Conservation (phyloP, 192 early-diverging fungal genomes). For the Entomortierella parvispora region DNA sequence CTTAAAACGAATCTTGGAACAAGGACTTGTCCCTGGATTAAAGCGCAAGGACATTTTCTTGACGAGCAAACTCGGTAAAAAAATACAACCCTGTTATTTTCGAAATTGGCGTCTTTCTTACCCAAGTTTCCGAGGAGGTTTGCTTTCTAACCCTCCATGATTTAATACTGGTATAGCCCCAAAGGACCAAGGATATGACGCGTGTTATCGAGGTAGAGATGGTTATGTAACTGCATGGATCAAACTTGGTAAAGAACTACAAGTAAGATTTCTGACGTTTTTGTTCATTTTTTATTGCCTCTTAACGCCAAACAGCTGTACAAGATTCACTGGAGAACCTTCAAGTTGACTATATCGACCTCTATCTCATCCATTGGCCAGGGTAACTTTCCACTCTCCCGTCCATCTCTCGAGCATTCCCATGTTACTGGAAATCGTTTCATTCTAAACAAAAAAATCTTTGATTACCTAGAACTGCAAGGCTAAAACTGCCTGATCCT, state of each 20-base stretch:
- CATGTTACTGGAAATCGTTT: not conserved
- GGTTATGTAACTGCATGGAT: not conserved
- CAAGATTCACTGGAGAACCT: constrained; percentile 64
- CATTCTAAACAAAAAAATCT: not conserved
- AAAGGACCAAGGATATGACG: constrained; percentile 73
- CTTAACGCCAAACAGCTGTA: no score
- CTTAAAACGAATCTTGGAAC: constrained; percentile 56
- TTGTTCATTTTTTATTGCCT: not conserved
- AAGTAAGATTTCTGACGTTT: no score
- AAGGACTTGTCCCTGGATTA: constrained; percentile 54
- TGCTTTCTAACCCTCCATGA: no score
- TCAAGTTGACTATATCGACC: constrained; percentile 74
- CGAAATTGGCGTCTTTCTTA: no score
- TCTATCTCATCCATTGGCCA: constrained; percentile 85
- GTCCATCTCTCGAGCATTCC: not conserved
- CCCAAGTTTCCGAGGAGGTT: no score
- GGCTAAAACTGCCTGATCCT: constrained; percentile 51
- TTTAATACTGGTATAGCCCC: constrained; percentile 55
- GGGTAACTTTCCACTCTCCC: constrained; percentile 60
- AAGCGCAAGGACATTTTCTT: constrained; percentile 74
- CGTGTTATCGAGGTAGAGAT: constrained; percentile 59
- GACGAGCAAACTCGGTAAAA: constrained; percentile 70
- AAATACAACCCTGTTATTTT: not conserved
- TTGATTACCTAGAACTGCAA: constrained; percentile 39
- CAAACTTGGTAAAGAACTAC: no score